These are phyloP conservation scores for Bryoglossum gracile DNA, from an alignment of 495 filamentous ascomycete species.

Conservation along the genomic window DNA sequence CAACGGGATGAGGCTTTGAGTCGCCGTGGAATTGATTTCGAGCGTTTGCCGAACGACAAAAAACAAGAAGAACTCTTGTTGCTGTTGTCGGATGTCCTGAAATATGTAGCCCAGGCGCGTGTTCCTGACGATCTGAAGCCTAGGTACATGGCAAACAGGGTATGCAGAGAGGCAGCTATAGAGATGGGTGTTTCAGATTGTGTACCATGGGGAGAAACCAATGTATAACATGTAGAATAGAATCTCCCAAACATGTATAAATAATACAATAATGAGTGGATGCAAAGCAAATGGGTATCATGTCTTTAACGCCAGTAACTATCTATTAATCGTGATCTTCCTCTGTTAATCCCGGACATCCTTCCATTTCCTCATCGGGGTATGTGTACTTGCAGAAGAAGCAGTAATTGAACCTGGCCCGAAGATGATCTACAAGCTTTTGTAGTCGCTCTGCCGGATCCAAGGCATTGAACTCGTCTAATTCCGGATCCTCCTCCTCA, in stretches of 20 bases:
- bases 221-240: too few species aligned
- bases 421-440: slow-evolving; percentile 58
- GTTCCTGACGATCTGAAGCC: slow-evolving; percentile 1
- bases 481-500: slow-evolving; percentile 75
- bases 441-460: slow-evolving; percentile 54
- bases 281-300: slow-evolving; percentile 25
- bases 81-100: slow-evolving; percentile 44
- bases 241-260: too few species aligned
- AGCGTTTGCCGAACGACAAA: slow-evolving; percentile 33
- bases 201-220: slow-evolving; percentile 4
- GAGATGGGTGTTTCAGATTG: slow-evolving; percentile 24
- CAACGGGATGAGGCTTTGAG: slow-evolving; percentile 22
- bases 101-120: slow-evolving; percentile 29
- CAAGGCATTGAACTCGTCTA: slow-evolving; percentile 76
- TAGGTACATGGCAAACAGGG: neutral
- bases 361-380: slow-evolving; percentile 64
- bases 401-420: slow-evolving; percentile 72
- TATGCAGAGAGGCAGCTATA: slow-evolving; percentile 8
- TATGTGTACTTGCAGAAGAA: slow-evolving; percentile 95
- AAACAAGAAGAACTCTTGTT: slow-evolving; percentile 42
- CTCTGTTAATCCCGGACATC: slow-evolving; percentile 83
- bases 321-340: slow-evolving; percentile 83
- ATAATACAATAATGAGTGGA: too few species aligned
- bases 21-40: slow-evolving; percentile 22
- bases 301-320: slow-evolving; percentile 15